Evolutionary conservation across 305 asterid species (phyloP), one percentile per base, ranked within the genome.

Genomic region (Salvia sclarea): DNA sequence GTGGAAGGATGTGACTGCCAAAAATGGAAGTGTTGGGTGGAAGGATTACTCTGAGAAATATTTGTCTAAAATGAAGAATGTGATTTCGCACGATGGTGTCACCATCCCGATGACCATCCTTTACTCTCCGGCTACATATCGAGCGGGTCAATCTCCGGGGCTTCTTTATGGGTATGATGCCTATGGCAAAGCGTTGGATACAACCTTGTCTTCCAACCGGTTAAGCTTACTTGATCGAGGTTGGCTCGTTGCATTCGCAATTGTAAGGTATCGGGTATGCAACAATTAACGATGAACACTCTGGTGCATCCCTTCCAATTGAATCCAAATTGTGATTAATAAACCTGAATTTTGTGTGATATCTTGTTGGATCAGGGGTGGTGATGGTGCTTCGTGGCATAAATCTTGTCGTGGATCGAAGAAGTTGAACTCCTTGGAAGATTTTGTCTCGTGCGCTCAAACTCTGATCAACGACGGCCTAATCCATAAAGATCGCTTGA

Each of bases 161-260:
- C 83, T 94, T 78, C 88, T 94, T 64, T 92, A 94, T 75, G 99
- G 87, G 45, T 94, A 94, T 58, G 99, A 98, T 67, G 93, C 98
- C 38, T 94, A 94, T 66, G 97, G 95, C 18, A 94, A 94, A 70
- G 77, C 55, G 65, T 78, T 88, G 68, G 98, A 94, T 64, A 94
- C 84, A 76, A 88, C 90, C 79, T 94, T 98, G 98, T 94, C 92
- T 81, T 62, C 86, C 4, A 90, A 91, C 53, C 94, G 82, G 58
- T 76, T 94, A 66, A 87, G 97, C 86, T 83, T 94, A 57, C 96
- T 94, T 24, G 94, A 94, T 73, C 88, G 92, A 55, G 99, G 99
- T 57, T 94, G 99, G 99, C 70, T 89, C 73, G 78, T 91, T 68
- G 98, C 96, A 64, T 94, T 84, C 79, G 95, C 99, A 18, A 98